Percentiles rank a stretch among this genome's conserved stretches.
Conservation (phyloP, 306 rosid genomes). For the Glycine soja region DNA sequence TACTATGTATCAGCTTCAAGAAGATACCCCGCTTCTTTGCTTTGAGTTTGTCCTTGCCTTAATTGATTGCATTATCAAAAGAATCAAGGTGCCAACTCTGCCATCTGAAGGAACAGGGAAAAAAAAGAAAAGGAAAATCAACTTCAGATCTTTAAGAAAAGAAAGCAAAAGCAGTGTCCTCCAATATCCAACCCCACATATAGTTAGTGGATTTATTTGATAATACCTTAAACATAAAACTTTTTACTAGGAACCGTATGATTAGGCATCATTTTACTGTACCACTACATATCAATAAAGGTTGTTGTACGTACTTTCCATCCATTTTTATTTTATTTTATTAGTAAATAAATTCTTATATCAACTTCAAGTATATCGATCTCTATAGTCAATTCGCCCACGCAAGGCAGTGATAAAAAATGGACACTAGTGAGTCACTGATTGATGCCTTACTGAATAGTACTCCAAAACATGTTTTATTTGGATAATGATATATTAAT, state of each 20-base stretch:
- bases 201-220: constrained; percentile 11
- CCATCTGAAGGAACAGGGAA: constrained; percentile 21
- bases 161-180: constrained; percentile 38
- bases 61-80: constrained; percentile 35
- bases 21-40: constrained; percentile 48
- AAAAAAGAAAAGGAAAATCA: constrained; percentile 12
- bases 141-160: constrained; percentile 41
- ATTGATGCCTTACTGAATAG: neutral
- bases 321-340: neutral
- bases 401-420: constrained; percentile 4
- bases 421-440: neutral
- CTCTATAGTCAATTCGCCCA: constrained; percentile 31
- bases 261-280: constrained; percentile 33
- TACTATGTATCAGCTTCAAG: neutral
- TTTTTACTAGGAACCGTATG: constrained; percentile 26
- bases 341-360: neutral
- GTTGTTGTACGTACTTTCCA: constrained; percentile 13
- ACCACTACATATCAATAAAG: constrained; percentile 34
- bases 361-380: neutral
- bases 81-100: constrained; percentile 46
- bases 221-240: neutral
- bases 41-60: constrained; percentile 38
- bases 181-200: neutral
- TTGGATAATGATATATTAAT: constrained; percentile 24
- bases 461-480: constrained; percentile 2